Base-by-base conservation (phyloP, 768 basidiomycete genomes). In the Hypholoma fasciculare region DNA sequence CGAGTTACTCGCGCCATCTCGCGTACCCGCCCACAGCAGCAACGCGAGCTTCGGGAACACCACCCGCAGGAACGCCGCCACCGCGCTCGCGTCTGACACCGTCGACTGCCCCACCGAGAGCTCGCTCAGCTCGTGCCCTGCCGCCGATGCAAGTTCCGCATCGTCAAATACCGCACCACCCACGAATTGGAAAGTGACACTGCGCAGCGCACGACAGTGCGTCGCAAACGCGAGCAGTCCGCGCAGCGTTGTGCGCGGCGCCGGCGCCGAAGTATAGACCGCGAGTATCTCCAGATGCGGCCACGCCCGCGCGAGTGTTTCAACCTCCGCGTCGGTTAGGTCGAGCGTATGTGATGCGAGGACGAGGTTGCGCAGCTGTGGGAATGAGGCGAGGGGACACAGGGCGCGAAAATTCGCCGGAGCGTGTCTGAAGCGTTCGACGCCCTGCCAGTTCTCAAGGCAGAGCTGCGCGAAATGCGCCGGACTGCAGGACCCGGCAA, bases 311-410 rank as follows among this genome's bases (percentile, higher is more conserved):
- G 59, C 59, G 14, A 58, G 4, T 3, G 23, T 9, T 48, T 58
- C 57, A 46, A 58, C 39, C 40, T 60, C 62, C 26, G 39, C 56
- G 42, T 60, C 58, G 11, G 48, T 52, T 8, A 60, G 13, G 26
- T 51, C 52, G 20, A 60, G 54, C 2, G 59, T 30, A 26, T 52
- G 44, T 3, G 40, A 17, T 42, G 17, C 39, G 20, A 17, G 48
- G 34, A 1, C 56, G 19, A 62, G n/a, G 1, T 49, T n/a, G 34
- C 51, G 54, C 7, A 62, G 44, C 4, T 59, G 13, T 1, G 54
- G 49, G 34, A 62, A 59, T 13, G 54, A 43, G 27, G 59, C 40
- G 11, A 62, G 36, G 9, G 51, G 54, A 30, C 19, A 11, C 3
- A 62, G 17, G 40, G 54, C 56, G 23, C 19, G 3, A 7, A 46